Conservation (phyloP, 352 stramenopile genomes). For the Phytopythium chamaehyphon region DNA sequence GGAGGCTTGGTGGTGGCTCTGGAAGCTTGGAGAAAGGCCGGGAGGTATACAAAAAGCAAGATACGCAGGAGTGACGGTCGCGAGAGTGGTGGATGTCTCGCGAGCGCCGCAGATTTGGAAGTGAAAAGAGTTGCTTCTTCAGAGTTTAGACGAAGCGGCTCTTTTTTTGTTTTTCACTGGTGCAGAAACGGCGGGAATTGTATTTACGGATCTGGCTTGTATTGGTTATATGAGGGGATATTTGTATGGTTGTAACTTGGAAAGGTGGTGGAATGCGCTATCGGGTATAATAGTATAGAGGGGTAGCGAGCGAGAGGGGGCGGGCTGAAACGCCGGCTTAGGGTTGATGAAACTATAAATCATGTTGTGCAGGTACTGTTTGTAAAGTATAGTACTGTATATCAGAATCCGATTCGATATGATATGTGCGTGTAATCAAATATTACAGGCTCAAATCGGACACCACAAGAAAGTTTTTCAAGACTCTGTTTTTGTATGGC, state of each 20-base stretch:
- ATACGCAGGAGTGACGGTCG: too few relatives aligned
- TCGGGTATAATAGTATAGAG: neutral
- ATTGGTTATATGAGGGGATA: neutral
- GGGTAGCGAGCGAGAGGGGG: slow-evolving; percentile 1
- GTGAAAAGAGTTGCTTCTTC: too few relatives aligned
- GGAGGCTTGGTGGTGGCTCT: neutral
- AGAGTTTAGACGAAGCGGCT: too few relatives aligned
- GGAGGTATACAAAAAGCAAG: too few relatives aligned
- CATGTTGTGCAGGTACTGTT: neutral
- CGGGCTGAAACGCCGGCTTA: neutral
- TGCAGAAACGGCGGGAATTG: neutral
- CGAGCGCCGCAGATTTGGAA: slow-evolving; percentile 21
- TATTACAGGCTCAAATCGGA: too few relatives aligned
- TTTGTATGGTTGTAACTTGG: neutral
- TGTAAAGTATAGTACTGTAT: too few relatives aligned
- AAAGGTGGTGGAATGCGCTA: neutral
- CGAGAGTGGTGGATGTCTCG: neutral
- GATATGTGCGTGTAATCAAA: too few relatives aligned
- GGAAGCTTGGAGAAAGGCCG: slow-evolving; percentile 2
- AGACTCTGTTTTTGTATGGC: too few relatives aligned
- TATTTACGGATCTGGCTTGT: neutral
- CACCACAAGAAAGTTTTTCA: too few relatives aligned
- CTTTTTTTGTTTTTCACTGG: neutral
- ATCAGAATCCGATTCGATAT: too few relatives aligned
- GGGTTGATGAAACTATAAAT: neutral